A percentile compares a stretch with the other conserved stretches of the same genome.
These are phyloP conservation scores for Gaertneriomyces semiglobifer DNA, from an alignment of 192 early-diverging fungal genomes.

Conservation along the genomic window DNA sequence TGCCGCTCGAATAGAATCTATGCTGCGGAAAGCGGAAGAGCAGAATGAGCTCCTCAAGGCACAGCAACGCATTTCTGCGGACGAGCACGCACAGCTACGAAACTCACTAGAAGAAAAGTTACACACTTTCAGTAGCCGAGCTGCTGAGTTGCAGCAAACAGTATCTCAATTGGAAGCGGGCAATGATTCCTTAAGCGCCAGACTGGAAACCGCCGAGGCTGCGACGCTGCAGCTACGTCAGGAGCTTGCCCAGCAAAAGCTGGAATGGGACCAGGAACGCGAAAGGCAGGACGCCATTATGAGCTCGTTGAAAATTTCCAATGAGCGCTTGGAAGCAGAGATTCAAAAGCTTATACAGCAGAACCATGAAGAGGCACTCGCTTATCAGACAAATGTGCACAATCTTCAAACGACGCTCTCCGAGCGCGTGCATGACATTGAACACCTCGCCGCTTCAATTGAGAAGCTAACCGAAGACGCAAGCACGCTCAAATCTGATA, in stretches of 20 bases:
- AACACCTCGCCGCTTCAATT: too few relatives aligned
- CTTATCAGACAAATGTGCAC: not conserved
- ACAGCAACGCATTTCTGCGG: not conserved
- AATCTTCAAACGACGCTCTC: not conserved
- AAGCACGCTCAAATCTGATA: too few relatives aligned
- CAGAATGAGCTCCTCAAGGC: not conserved
- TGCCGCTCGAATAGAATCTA: not conserved
- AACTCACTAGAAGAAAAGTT: not conserved
- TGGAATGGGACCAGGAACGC: slow-evolving; percentile 5
- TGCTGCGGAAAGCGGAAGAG: not conserved
- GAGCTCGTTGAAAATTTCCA: not conserved
- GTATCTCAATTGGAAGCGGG: not conserved
- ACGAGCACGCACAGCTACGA: too few relatives aligned
- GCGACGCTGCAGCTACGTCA: not conserved
- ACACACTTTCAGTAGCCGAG: too few relatives aligned
- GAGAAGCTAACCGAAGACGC: too few relatives aligned
- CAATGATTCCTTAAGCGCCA: not conserved
- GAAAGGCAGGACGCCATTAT: slow-evolving; percentile 1
- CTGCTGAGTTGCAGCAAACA: not conserved
- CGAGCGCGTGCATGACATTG: not conserved
- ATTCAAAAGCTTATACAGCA: slow-evolving; percentile 2
- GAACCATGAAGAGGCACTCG: not conserved
- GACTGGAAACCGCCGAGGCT: slow-evolving; percentile 5
- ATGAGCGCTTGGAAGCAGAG: not conserved
- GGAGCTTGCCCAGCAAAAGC: not conserved